phyloP scores from a whole-genome alignment of 371 early-diverging fungal genomes.

The Globomyces sp. region DNA sequence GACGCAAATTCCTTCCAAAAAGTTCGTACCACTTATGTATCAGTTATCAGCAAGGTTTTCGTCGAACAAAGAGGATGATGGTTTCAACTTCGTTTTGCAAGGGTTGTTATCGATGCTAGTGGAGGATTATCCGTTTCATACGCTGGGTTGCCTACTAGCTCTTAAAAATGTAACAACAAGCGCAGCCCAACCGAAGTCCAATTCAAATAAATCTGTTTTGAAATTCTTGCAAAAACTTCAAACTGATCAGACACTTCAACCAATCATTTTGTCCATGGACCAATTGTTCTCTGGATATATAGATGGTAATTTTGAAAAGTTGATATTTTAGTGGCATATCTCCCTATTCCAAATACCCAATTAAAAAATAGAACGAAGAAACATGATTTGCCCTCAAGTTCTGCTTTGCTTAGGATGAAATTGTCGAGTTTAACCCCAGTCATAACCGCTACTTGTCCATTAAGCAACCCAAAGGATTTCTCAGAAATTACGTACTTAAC shows the following conservation, averaged over 20 bases:
- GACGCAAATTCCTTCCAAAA: conserved; percentile 21
- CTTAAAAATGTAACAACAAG: conserved; percentile 38
- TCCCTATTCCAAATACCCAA: background rate
- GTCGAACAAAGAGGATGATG: conserved; percentile 8
- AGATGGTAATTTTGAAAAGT: too few species aligned
- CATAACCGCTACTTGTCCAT: too few species aligned
- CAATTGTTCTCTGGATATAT: conserved; percentile 33
- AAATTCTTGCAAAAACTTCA: conserved; percentile 22
- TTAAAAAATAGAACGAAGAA: background rate
- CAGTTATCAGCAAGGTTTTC: conserved; percentile 38
- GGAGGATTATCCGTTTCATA: conserved; percentile 40
- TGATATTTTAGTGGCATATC: conserved; percentile 26
- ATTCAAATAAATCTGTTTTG: conserved; percentile 12
- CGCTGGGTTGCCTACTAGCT: conserved; percentile 44
- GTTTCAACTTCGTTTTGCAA: conserved; percentile 29
- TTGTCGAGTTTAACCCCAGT: background rate
- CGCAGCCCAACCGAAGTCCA: background rate
- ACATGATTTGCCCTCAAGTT: background rate
- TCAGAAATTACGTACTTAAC: conserved; percentile 23
- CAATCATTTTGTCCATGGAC: conserved; percentile 23
- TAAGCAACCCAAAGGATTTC: conserved; percentile 23
- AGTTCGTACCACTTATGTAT: conserved; percentile 42
- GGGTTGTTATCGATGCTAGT: conserved; percentile 26
- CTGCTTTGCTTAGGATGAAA: too few species aligned
- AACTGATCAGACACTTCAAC: conserved; percentile 3